These are phyloP conservation scores for Lathyrus oleraceus DNA, from an alignment of 306 rosid species.

Conservation along the genomic window DNA sequence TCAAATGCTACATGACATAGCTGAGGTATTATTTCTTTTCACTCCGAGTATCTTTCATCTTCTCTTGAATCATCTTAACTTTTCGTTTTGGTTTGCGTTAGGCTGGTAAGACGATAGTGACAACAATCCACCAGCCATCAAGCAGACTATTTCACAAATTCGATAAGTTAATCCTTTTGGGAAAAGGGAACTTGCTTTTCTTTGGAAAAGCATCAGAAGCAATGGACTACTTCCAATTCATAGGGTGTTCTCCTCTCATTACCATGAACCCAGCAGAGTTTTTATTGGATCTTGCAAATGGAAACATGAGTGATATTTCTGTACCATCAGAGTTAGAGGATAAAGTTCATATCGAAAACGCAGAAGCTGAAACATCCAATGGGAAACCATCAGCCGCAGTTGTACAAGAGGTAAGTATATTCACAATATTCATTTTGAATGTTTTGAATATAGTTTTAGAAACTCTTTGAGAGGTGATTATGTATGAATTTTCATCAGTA, in stretches of 20 bases:
- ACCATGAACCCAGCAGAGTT: constrained; percentile 98
- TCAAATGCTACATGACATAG: constrained; percentile 93
- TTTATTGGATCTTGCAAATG: constrained; percentile 92
- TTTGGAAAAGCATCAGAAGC: constrained; percentile 95
- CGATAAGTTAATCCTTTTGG: constrained; percentile 89
- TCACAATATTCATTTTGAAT: background rate
- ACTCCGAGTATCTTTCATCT: background rate
- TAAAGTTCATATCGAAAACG: constrained; percentile 64
- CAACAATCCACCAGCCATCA: constrained; percentile 98
- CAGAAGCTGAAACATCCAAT: constrained; percentile 51
- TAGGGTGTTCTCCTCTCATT: constrained; percentile 88
- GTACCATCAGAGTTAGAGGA: constrained; percentile 90
- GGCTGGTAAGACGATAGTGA: constrained; percentile 97
- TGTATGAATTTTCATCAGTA: constrained; percentile 47
- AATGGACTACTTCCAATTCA: constrained; percentile 67
- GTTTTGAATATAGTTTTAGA: background rate
- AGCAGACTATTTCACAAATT: constrained; percentile 94
- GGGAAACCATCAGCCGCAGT: constrained; percentile 74
- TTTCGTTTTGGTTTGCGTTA: constrained; percentile 35
- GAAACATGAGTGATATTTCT: constrained; percentile 80
- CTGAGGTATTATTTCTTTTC: constrained; percentile 63
- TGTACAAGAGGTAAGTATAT: constrained; percentile 71
- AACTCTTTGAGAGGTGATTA: background rate
- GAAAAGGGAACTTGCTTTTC: constrained; percentile 88
- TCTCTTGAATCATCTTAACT: background rate